Base-by-base conservation (phyloP, 1,284 basidiomycete species). In the Moesziomyces antarcticus region DNA sequence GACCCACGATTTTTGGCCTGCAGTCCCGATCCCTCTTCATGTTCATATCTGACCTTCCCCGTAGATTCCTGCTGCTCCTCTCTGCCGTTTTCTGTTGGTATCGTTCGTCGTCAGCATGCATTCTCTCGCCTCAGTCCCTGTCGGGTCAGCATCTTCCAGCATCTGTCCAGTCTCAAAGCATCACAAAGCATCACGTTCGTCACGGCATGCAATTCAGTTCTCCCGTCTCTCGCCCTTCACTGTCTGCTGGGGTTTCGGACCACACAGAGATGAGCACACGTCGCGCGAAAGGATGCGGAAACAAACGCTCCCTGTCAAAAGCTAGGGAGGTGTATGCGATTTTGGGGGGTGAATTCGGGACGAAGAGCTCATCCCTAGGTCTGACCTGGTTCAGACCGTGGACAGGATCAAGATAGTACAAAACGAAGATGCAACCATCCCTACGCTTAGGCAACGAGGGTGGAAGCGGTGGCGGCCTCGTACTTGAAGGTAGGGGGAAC, bases 401-500 rank as follows among this genome's bases (percentile, higher is more conserved):
- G 66, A 69, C 66, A 68, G 58, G 42, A 42, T 46, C 16, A 42
- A n/a, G 24, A 50, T 16, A 24, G 22, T 9, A 41, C 30, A 35
- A 22, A 7, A 14, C 9, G n/a, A 50, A 22, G 22, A 55, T 42
- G 37, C 37, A 18, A 18, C 14, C 37, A 18, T 18, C 37, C 2
- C 43, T 13, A 10, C 59, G 61, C 45, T 79, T 79, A 82, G 56
- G 83, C 83, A 62, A 84, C 83, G 47, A 84, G 77, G 50, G 83
- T 84, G 63, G 82, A 83, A 62, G 83, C 83, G 45, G 83, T 84
- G 46, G 83, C 79, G 52, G 81, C 79, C 79, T 84, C 83, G 78
- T 84, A 84, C 78, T 84, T 97, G 93, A 97, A 98, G 72, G 93
- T 94, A 82, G 95, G 94, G 69, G 94, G 90, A 80, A 99, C 91